Base-by-base conservation (phyloP, 331 rosid species). In the Spiraea crenata region DNA sequence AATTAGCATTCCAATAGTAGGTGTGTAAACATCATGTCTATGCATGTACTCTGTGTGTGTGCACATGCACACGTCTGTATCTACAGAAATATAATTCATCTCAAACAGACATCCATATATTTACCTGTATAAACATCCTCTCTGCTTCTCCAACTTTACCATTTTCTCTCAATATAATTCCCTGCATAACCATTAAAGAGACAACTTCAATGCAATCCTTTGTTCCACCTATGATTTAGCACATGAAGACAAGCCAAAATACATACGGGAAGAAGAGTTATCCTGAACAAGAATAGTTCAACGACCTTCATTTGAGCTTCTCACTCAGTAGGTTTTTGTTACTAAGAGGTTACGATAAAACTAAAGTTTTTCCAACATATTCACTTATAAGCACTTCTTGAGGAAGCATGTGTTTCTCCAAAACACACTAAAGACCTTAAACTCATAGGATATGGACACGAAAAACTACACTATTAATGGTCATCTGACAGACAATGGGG, bases 141-240 rank as follows among this genome's bases (percentile, higher is more conserved):
- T 93, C 98, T 34, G 98, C 97, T 67, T 84, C 97, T 77, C 98
- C 98, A 80, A 74, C 60, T 61, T 83, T 90, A 20, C 88, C 90
- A 75, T 89, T 93, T 82, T 93, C 91, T 81, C 86, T 88, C 67
- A 93, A 76, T 80, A 90, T 85, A 81, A 90, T 85, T 78, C 97
- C 98, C 97, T 93, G 85, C 75, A 80, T 38, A 76, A 71, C 42
- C 39, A 72, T 65, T 48, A 31, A 71, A 46, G 10, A 20, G 20
- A 56, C 51, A 44, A 74, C 14, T 61, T 72, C 63, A 73, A 42
- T 59, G 48, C 4, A 19, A 68, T 51, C 25, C 52, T 5, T 37
- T 51, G 7, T 3, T 39, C 16, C 38, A 20, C 72, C 48, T 14
- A 47, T 25, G 57, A n/a, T 10, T 34, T 7, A 38, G 46, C 58